Evolutionary conservation across 2,329 filamentous ascomycete species (phyloP), one percentile per base, ranked within the genome.

Genomic region (Pseudopyricularia javanii): DNA sequence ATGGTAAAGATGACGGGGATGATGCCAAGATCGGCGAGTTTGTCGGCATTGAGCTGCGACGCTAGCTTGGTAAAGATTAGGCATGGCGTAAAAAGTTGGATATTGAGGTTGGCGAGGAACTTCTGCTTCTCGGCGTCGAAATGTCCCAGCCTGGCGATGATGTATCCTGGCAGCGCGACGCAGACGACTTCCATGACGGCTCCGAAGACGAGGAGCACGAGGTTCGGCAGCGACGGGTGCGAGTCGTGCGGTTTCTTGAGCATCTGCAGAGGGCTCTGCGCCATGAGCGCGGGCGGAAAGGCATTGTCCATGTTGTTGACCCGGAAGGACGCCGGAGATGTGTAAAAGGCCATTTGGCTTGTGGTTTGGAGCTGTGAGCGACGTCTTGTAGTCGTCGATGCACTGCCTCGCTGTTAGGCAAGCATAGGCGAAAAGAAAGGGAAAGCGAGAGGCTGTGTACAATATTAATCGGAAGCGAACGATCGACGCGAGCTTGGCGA

Each of bases 21-120:
- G 58, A 98, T 86, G 59, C 86, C 89, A 37, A 98, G 79, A 54
- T 97, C 93, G 57, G 82, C 75, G 51, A 98, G 79, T 69, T 95
- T 96, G 56, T 93, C 86, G 53, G 90, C 87, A 47, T 87, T 95
- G 54, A 98, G 78, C 69, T 98, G 91, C 1, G 90, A 95, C 7
- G 91, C 93, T 37, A 98, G 79, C 69, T 98, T 98, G 15, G 88
- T 95, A 69, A 97, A 98, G 68, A 98, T 94, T 58, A 98, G 82
- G 67, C 93, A 97, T 58, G 93, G 93, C 30, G 93, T 98, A 69
- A 98, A 98, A 43, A 98, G 77, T 72, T 87, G 88, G 55, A 96
- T 90, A 67, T 98, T 98, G 60, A 98, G 76, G 64, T 98, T 96
- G 52, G 93, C 91, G 50, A 96, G 76, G 64, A 98, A 94, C 69